Conservation (phyloP, 2,329 filamentous ascomycete species). For the Rutstroemia sp. region DNA sequence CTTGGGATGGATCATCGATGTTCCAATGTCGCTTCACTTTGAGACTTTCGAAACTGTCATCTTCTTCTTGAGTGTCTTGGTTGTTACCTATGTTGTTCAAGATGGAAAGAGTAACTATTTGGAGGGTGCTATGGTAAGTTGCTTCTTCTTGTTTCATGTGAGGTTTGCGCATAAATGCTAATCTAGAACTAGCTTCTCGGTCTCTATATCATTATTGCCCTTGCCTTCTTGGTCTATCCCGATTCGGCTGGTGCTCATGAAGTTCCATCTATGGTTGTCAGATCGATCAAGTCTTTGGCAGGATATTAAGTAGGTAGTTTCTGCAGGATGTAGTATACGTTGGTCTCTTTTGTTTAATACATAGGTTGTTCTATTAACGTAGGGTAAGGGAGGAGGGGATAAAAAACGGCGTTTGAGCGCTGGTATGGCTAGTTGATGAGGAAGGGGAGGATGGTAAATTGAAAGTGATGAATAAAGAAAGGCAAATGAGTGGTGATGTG, state of each 20-base stretch:
- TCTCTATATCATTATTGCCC: slow-evolving; percentile 49
- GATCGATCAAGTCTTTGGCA: slow-evolving; percentile 5
- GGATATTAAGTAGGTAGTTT: slow-evolving; percentile 3
- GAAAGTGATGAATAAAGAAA: too few relatives aligned
- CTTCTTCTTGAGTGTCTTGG: slow-evolving; percentile 66
- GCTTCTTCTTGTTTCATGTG: neutral
- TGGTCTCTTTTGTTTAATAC: too few relatives aligned
- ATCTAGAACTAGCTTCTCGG: slow-evolving; percentile 42
- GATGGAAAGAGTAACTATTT: slow-evolving; percentile 84
- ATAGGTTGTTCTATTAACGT: too few relatives aligned
- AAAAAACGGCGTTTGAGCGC: neutral
- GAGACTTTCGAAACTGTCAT: slow-evolving; percentile 73
- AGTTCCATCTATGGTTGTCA: slow-evolving; percentile 2
- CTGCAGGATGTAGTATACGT: neutral
- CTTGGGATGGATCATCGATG: slow-evolving; percentile 64
- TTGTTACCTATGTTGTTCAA: slow-evolving; percentile 69
- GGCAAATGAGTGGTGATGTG: too few relatives aligned
- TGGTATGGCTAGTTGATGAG: neutral
- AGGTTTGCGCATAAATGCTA: neutral
- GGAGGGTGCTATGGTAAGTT: slow-evolving; percentile 59
- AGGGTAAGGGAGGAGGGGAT: too few relatives aligned
- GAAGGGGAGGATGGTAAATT: too few relatives aligned
- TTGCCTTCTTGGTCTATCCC: slow-evolving; percentile 55
- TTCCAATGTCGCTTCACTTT: slow-evolving; percentile 68
- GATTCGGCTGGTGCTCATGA: slow-evolving; percentile 33